Evolutionary conservation across 78 protist species (phyloP).

Genomic region (Dictyostelium citrinum): DNA sequence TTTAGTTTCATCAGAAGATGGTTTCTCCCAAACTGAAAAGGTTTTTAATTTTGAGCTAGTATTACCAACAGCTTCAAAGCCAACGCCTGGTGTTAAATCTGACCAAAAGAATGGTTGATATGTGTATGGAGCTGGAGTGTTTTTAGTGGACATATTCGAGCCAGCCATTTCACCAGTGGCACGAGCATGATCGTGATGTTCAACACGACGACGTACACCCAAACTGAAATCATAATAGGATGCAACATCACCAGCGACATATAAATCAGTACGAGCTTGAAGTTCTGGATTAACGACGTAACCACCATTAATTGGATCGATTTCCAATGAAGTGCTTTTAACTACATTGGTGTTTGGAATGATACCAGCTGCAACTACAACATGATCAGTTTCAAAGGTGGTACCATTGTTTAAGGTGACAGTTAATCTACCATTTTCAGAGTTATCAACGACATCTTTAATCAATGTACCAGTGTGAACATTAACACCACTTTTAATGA

Average conservation of each 20-base stretch:
- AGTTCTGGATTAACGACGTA: constrained; percentile 86
- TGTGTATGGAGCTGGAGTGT: constrained; percentile 43
- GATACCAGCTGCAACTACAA: constrained; percentile 78
- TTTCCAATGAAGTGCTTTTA: constrained; percentile 72
- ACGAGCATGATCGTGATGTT: constrained; percentile 92
- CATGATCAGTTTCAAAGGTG: constrained; percentile 67
- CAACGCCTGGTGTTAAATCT: constrained; percentile 49
- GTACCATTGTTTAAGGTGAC: constrained; percentile 52
- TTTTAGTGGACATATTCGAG: constrained; percentile 21
- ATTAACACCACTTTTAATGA: constrained; percentile 46
- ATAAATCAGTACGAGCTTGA: constrained; percentile 84
- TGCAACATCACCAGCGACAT: constrained; percentile 90
- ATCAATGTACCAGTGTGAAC: neutral
- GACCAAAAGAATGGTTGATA: constrained; percentile 74
- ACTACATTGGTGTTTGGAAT: constrained; percentile 84
- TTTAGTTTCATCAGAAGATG: neutral
- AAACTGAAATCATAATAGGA: constrained; percentile 78
- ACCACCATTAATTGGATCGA: constrained; percentile 88
- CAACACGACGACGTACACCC: constrained; percentile 83
- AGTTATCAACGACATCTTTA: neutral
- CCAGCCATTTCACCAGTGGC: constrained; percentile 82
- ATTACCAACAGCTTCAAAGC: constrained; percentile 66
- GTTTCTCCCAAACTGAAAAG: constrained; percentile 66
- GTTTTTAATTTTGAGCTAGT: constrained; percentile 47
- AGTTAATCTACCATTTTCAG: constrained; percentile 13